Evolutionary conservation across 1,284 basidiomycete genomes (phyloP).

Genomic region (Mycosarcoma maydis): DNA sequence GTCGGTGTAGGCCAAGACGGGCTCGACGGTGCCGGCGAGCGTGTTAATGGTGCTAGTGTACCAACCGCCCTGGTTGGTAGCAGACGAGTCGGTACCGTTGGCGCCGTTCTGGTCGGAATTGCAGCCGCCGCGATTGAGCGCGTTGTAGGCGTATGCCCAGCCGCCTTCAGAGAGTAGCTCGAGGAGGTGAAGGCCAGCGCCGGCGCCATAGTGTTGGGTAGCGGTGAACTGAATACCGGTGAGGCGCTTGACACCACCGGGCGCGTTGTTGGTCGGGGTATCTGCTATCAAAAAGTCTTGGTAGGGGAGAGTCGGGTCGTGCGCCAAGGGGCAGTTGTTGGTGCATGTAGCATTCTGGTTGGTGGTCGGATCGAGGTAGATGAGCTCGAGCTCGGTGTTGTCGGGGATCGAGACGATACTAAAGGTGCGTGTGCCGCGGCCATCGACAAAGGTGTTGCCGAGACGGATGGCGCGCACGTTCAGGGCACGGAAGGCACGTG

Average conservation of each 20-base stretch:
- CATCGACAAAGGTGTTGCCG: conserved; percentile 85
- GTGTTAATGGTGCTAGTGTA: conserved; percentile 49
- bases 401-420: conserved; percentile 82
- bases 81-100: conserved; percentile 47
- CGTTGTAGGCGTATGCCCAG: conserved; percentile 60
- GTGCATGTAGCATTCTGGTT: conserved; percentile 74
- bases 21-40: conserved; percentile 79
- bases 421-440: conserved; percentile 84
- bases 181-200: conserved; percentile 84
- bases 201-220: conserved; percentile 78
- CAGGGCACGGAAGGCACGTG: conserved; percentile 78
- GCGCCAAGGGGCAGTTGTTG: conserved; percentile 65
- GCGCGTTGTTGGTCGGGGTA: conserved; percentile 49
- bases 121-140: conserved; percentile 56
- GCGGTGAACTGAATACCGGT: conserved; percentile 79
- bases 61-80: conserved; percentile 57
- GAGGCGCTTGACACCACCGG: conserved; percentile 71
- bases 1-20: conserved; percentile 78
- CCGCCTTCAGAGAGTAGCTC: conserved; percentile 87
- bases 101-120: conserved; percentile 50
- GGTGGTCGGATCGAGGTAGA: conserved; percentile 80
- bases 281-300: conserved; percentile 84
- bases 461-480: conserved; percentile 82
- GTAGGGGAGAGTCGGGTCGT: conserved; percentile 75
- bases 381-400: conserved; percentile 80